Evolutionary conservation across 2,329 filamentous ascomycete genomes (phyloP), one percentile per base, ranked within the genome.

Genomic region (Botrytis byssoidea): DNA sequence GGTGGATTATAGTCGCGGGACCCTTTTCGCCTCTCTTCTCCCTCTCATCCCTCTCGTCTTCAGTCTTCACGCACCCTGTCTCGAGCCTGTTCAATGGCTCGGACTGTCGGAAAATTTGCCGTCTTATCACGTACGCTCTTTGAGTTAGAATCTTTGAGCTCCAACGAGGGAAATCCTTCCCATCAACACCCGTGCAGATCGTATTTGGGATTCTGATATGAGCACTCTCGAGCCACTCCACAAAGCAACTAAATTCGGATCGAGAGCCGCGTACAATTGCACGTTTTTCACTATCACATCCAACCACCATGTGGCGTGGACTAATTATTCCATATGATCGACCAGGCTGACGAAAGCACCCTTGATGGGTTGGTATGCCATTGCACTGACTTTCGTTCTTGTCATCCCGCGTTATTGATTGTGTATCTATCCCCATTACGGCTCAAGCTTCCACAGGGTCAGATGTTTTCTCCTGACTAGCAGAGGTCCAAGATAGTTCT

Each of bases 381-480:
- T 29, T 55, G 35, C 65, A 40, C 65, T 32, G 48, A 68, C 46
- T 42, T 37, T 25, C 7, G 5, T 42, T 57, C 35, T 55, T 42
- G 35, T 42, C n/a, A 55, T 57, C n/a, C 35, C 35, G 48, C 48
- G 10, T 42, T 42, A 42, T 68, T 37, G 25, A 32, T 57, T 29
- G 66, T 68, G 66, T n/a, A 57, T 40, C 66, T 57, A 40, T 42
- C 29, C 48, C 65, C 66, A 25, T 68, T 55, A 29, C 25, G 20
- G 65, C n/a, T 2, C 48, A 57, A 22, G 48, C 48, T 68, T 68
- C n/a, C 35, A 57, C 25, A 16, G 35, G 55, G 25, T 48, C 48
- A 42, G 25, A 68, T 57, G 4, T 9, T n/a, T 48, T 42, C 10
- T 16, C 48, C 48, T 40, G 65, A 29, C 65, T 57, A 68, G 48